A percentile compares a stretch with the other conserved stretches of the same genome.
Conservation (phyloP, 805 yeast species). For the Soucietia sequanensis region DNA sequence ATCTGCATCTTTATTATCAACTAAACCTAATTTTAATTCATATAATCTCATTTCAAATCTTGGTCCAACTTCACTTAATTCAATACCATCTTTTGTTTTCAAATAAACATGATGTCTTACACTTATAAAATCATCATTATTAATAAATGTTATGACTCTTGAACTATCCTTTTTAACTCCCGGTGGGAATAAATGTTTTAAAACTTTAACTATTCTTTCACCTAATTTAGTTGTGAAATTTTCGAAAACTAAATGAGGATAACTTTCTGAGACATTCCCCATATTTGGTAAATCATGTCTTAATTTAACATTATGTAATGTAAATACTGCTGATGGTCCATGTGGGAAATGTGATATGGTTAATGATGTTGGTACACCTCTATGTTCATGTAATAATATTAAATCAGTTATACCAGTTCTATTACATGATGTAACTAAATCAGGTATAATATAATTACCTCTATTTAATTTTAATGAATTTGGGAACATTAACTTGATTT, state of each 20-base stretch:
- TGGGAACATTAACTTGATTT: conserved; percentile 84
- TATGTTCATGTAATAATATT: conserved; percentile 86
- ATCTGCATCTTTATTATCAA: conserved; percentile 95
- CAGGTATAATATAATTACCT: conserved; percentile 87
- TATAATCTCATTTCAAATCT: conserved; percentile 94
- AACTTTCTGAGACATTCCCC: conserved; percentile 87
- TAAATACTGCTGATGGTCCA: conserved; percentile 95
- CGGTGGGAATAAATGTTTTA: conserved; percentile 92
- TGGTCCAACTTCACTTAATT: conserved; percentile 97
- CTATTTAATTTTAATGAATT: conserved; percentile 86
- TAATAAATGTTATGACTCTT: conserved; percentile 89
- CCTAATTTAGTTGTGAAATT: conserved; percentile 83
- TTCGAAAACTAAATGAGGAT: conserved; percentile 92
- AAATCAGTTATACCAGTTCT: conserved; percentile 81
- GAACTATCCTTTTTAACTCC: conserved; percentile 91
- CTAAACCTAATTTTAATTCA: conserved; percentile 83
- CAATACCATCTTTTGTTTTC: conserved; percentile 82
- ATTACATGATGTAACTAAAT: conserved; percentile 79
- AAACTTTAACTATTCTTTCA: conserved; percentile 70
- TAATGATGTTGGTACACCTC: conserved; percentile 96
- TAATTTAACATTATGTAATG: conserved; percentile 89
- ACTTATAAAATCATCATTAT: conserved; percentile 86
- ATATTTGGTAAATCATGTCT: conserved; percentile 87
- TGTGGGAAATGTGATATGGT: conserved; percentile 96
- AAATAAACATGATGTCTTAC: conserved; percentile 96